phyloP scores from a whole-genome alignment of 805 yeast species.

The Candida ascalaphidarum region DNA sequence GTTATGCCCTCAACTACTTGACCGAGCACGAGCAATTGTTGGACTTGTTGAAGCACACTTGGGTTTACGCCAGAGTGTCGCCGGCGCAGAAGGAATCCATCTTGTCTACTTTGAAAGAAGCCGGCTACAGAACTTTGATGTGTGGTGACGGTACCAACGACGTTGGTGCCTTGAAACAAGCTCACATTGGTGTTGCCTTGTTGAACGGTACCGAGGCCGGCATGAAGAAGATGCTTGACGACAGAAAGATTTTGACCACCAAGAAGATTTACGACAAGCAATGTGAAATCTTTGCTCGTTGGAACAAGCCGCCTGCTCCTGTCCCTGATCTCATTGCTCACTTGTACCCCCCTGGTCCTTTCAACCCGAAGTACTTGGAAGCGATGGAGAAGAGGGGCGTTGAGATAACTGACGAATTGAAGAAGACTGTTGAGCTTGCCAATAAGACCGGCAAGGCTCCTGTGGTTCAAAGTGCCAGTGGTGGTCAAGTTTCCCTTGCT shows the following conservation, averaged over 20 bases:
- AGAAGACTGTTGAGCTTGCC: constrained; percentile 48
- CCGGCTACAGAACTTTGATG: constrained; percentile 93
- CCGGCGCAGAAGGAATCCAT: constrained; percentile 93
- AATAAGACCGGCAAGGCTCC: constrained; percentile 21
- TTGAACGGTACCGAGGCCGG: constrained; percentile 95
- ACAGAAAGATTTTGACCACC: constrained; percentile 56
- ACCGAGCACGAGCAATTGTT: constrained; percentile 60
- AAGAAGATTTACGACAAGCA: constrained; percentile 77
- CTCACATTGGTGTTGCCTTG: constrained; percentile 96
- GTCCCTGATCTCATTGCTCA: constrained; percentile 88
- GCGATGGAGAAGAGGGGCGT: constrained; percentile 84
- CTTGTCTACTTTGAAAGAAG: constrained; percentile 69
- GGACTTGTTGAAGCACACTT: constrained; percentile 75
- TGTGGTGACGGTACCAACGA: constrained; percentile 99
- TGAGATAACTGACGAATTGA: constrained; percentile 66
- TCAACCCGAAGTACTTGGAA: constrained; percentile 78
- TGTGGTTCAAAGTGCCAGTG: constrained; percentile 13
- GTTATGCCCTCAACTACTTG: constrained; percentile 72
- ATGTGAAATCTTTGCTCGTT: constrained; percentile 63
- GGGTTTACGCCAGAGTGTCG: constrained; percentile 97
- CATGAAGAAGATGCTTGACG: constrained; percentile 80
- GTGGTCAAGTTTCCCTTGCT: constrained; percentile 34
- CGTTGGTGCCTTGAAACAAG: constrained; percentile 98
- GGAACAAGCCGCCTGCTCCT: constrained; percentile 80
- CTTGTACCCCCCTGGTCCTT: constrained; percentile 90